Percentiles rank a stretch among this genome's conserved stretches.
These are phyloP conservation scores for Neonectria hederae DNA, from an alignment of 2,329 filamentous ascomycete species.

Conservation along the genomic window DNA sequence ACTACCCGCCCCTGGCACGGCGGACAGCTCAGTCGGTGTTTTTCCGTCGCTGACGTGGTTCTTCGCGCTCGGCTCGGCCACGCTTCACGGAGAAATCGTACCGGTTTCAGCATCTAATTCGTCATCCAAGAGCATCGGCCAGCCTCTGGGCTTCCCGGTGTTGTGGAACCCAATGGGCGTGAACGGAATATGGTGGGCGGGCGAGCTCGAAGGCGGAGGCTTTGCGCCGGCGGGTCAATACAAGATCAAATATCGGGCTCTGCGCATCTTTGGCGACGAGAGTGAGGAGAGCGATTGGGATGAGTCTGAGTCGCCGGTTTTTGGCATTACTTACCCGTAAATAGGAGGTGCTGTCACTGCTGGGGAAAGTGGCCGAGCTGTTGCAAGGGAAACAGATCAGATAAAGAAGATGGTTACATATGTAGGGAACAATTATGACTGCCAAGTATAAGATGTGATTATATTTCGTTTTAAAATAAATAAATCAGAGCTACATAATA, in stretches of 20 bases:
- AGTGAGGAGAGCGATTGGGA: slow-evolving; percentile 59
- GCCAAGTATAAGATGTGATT: neutral
- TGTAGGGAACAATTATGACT: too few relatives aligned
- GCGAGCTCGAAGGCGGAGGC: slow-evolving; percentile 55
- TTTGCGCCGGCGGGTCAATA: slow-evolving; percentile 61
- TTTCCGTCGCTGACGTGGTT: slow-evolving; percentile 53
- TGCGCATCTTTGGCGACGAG: slow-evolving; percentile 62
- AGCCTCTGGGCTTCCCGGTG: slow-evolving; percentile 52
- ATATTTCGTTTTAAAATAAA: neutral
- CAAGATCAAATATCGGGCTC: slow-evolving; percentile 58
- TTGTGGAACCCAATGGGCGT: slow-evolving; percentile 43
- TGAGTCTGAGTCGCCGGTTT: slow-evolving; percentile 50
- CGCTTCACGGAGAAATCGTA: slow-evolving; percentile 57
- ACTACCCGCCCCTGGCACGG: slow-evolving; percentile 52
- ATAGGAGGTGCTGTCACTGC: neutral
- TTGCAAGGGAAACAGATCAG: too few relatives aligned
- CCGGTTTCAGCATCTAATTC: slow-evolving; percentile 40
- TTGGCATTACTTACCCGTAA: slow-evolving; percentile 48
- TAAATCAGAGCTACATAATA: neutral
- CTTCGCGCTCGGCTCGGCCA: slow-evolving; percentile 57
- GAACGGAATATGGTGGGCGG: slow-evolving; percentile 53
- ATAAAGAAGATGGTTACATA: too few relatives aligned
- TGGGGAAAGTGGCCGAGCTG: too few relatives aligned
- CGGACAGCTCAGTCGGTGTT: slow-evolving; percentile 38
- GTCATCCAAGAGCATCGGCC: slow-evolving; percentile 41